Conservation (phyloP, 805 yeast species). For the Saturnispora silvae region DNA sequence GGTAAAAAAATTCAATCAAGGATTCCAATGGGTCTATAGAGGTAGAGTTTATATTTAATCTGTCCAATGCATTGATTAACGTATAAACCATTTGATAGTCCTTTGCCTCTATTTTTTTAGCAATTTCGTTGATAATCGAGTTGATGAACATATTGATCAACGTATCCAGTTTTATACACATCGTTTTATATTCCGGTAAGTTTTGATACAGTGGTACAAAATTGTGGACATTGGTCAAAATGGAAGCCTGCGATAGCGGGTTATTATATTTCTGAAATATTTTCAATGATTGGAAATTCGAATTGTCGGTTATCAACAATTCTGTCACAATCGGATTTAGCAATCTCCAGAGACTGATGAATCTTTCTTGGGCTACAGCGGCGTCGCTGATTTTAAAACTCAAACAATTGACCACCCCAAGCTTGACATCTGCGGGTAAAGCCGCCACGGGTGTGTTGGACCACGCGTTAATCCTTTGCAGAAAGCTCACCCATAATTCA, state of each 20-base stretch:
- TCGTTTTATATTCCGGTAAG: slow-evolving; percentile 17
- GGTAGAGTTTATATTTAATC: slow-evolving; percentile 19
- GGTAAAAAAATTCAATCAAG: slow-evolving; percentile 25
- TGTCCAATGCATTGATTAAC: slow-evolving; percentile 20
- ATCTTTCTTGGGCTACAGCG: slow-evolving; percentile 17
- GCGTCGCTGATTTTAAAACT: slow-evolving; percentile 16
- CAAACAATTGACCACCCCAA: slow-evolving; percentile 22
- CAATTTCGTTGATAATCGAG: slow-evolving; percentile 61
- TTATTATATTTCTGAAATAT: slow-evolving; percentile 23
- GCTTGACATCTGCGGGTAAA: slow-evolving; percentile 3
- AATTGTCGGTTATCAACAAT: slow-evolving; percentile 24
- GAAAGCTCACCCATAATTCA: slow-evolving; percentile 19
- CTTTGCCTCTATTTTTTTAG: slow-evolving; percentile 38
- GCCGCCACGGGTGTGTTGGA: slow-evolving; percentile 1
- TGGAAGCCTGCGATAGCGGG: slow-evolving; percentile 23
- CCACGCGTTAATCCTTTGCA: slow-evolving; percentile 21
- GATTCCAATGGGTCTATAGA: slow-evolving; percentile 26
- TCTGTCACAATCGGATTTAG: slow-evolving; percentile 24
- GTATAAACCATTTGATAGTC: slow-evolving; percentile 31
- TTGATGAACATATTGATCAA: slow-evolving; percentile 60
- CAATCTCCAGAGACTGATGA: slow-evolving; percentile 20
- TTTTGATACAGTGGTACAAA: slow-evolving; percentile 20
- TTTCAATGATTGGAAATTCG: slow-evolving; percentile 24
- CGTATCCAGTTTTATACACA: slow-evolving; percentile 34
- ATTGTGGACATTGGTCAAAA: slow-evolving; percentile 23